These are phyloP conservation scores for Hyaloscypha finlandica DNA, from an alignment of 495 filamentous ascomycete genomes.

Conservation along the genomic window DNA sequence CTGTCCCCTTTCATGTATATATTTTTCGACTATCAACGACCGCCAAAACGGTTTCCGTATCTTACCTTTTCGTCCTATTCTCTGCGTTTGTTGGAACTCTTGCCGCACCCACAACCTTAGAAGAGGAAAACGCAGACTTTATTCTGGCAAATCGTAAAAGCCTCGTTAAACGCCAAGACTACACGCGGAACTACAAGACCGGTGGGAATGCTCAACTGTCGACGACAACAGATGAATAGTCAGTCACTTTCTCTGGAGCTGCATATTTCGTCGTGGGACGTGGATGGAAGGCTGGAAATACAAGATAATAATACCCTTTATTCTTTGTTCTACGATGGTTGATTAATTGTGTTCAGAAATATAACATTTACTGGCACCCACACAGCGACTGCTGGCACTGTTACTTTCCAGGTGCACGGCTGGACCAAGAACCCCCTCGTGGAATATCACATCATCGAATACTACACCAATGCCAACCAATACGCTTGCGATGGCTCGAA, in stretches of 20 bases:
- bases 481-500: conserved; percentile 7
- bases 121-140: conserved; percentile 2
- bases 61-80: conserved; percentile 28
- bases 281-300: conserved; percentile 22
- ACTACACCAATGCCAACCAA: background rate
- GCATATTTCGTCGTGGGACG: conserved; percentile 19
- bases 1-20: too few relatives aligned
- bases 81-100: conserved; percentile 27
- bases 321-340: background rate
- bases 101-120: conserved; percentile 28
- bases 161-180: conserved; percentile 39
- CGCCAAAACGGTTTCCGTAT: conserved; percentile 32
- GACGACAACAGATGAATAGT: conserved; percentile 35
- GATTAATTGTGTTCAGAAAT: conserved; percentile 9
- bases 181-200: conserved; percentile 42
- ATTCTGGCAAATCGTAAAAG: conserved; percentile 9
- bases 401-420: conserved; percentile 58
- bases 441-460: conserved; percentile 42
- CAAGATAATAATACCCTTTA: background rate
- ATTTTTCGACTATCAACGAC: background rate
- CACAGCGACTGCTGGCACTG: conserved; percentile 44
- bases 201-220: conserved; percentile 38
- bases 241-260: conserved; percentile 36
- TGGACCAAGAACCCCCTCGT: conserved; percentile 59
- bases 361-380: conserved; percentile 50